Evolutionary conservation across 2,329 filamentous ascomycete species (phyloP).

Genomic region (Hymenoscyphus scutula): DNA sequence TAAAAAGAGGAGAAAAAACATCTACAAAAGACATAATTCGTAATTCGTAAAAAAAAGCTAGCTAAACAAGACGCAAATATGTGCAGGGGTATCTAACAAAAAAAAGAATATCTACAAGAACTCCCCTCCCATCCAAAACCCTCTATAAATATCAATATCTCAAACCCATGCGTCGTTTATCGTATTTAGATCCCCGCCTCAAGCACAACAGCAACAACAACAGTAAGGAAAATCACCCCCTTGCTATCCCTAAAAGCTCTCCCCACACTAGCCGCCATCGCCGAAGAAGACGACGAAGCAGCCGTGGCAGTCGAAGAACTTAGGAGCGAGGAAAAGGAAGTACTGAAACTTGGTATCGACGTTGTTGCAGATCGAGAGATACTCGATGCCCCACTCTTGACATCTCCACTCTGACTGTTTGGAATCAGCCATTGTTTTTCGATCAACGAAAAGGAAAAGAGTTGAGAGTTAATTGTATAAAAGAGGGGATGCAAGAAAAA

Average conservation of each 20-base stretch:
- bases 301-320: not conserved
- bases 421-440: not conserved
- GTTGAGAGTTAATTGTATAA: not conserved
- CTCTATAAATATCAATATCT: not conserved
- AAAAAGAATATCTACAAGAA: not conserved
- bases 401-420: constrained; percentile 4
- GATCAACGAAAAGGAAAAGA: not conserved
- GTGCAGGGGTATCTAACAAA: not conserved
- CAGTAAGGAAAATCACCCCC: not conserved
- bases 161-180: not conserved
- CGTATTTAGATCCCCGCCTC: not conserved
- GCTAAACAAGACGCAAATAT: not conserved
- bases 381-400: not conserved
- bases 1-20: not conserved
- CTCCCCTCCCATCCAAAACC: not conserved
- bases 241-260: constrained; percentile 5
- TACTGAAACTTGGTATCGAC: not conserved
- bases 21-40: not conserved
- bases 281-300: not conserved
- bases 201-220: not conserved
- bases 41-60: not conserved
- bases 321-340: not conserved
- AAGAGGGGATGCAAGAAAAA: not conserved
- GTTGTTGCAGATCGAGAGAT: not conserved
- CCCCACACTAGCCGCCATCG: not conserved